Evolutionary conservation across 2,329 filamentous ascomycete genomes (phyloP).

Genomic region (Chaetomium sp.): DNA sequence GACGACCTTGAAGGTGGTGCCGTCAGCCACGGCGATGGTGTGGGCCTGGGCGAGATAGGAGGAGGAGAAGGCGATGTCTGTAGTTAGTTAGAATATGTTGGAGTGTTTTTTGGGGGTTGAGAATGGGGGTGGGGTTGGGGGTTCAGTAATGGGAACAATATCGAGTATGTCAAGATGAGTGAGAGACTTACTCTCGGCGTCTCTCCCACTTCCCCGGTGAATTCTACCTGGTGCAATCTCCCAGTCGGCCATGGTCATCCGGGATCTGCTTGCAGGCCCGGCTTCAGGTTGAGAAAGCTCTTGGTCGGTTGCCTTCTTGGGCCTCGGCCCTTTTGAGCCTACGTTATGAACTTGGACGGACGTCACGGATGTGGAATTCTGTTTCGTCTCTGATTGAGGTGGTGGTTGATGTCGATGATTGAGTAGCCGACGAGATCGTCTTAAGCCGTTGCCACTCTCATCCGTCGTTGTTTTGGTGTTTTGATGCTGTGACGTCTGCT

Average conservation of each 20-base stretch:
- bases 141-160: background rate
- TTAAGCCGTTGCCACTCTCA: background rate
- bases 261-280: background rate
- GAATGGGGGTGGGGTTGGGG: background rate
- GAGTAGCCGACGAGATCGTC: constrained; percentile 2
- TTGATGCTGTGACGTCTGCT: background rate
- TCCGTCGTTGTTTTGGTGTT: background rate
- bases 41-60: constrained; percentile 10
- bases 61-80: constrained; percentile 18
- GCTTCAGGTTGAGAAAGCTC: background rate
- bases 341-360: background rate
- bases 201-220: background rate
- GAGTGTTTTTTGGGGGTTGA: background rate
- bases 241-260: constrained; percentile 13
- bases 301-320: too few relatives aligned
- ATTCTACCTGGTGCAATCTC: constrained; percentile 17
- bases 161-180: background rate
- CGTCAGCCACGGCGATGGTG: constrained; percentile 3
- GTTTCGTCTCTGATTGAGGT: background rate
- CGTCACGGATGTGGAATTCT: background rate
- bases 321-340: too few relatives aligned
- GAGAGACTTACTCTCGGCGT: constrained; percentile 7
- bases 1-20: constrained; percentile 8
- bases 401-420: background rate
- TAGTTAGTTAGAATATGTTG: background rate